phyloP scores from a whole-genome alignment of 345 rosid species.

The Rhizophora mangle region DNA sequence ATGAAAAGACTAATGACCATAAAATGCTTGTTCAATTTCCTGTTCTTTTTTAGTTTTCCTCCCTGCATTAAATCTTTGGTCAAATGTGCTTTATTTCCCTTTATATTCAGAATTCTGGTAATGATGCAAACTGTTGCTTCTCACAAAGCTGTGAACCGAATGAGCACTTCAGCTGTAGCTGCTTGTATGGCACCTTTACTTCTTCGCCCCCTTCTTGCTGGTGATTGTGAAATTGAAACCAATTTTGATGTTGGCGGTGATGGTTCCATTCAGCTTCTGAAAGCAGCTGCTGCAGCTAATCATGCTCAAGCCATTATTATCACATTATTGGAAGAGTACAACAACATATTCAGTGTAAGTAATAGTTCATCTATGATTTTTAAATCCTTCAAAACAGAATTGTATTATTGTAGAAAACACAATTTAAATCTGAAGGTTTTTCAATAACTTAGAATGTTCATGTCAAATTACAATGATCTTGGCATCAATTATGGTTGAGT shows the following conservation, averaged over 20 bases:
- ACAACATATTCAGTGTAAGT: constrained; percentile 82
- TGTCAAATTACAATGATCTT: not conserved
- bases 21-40: no score
- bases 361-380: constrained; percentile 9
- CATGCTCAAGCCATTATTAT: constrained; percentile 97
- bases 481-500: not conserved
- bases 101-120: constrained; percentile 67
- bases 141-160: constrained; percentile 68
- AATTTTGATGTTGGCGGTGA: constrained; percentile 94
- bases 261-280: constrained; percentile 86
- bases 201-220: constrained; percentile 94
- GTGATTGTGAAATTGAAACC: constrained; percentile 93
- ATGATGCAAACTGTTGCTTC: constrained; percentile 94
- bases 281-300: constrained; percentile 99
- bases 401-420: not conserved
- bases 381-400: no score
- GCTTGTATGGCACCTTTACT: constrained; percentile 99
- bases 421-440: not conserved
- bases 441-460: not conserved
- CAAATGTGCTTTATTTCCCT: constrained; percentile 15
- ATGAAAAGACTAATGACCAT: no score
- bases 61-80: not conserved
- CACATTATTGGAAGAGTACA: constrained; percentile 84
- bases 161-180: constrained; percentile 97
- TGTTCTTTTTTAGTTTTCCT: no score